Evolutionary conservation across 2,329 filamentous ascomycete species (phyloP).

Genomic region (Aureobasidium uvarum): DNA sequence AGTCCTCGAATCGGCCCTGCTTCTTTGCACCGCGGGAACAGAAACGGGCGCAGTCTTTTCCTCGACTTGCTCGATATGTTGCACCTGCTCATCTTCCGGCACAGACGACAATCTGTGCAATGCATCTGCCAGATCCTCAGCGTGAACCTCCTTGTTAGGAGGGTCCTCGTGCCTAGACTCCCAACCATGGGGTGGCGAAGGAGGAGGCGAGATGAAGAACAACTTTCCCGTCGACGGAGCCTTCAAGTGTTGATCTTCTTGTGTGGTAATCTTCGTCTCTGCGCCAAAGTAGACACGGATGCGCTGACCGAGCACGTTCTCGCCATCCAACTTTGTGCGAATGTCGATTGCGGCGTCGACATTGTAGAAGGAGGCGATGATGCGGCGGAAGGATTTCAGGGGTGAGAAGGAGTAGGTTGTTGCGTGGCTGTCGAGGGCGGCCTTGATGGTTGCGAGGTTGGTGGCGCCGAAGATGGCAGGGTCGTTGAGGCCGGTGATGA

Average conservation of each 20-base stretch:
- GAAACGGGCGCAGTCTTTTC: constrained; percentile 1
- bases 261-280: constrained; percentile 49
- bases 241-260: constrained; percentile 48
- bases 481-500: constrained; percentile 77
- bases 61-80: not conserved
- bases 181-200: constrained; percentile 64
- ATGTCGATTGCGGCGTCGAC: constrained; percentile 68
- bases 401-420: constrained; percentile 75
- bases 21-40: constrained; percentile 26
- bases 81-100: constrained; percentile 5
- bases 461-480: constrained; percentile 70
- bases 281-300: constrained; percentile 64
- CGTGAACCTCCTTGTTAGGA: constrained; percentile 65
- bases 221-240: constrained; percentile 60
- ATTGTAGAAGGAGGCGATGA: constrained; percentile 74
- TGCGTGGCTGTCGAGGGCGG: constrained; percentile 67
- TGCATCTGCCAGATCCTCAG: constrained; percentile 59
- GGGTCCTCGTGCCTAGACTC: constrained; percentile 62
- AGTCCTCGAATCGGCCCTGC: constrained; percentile 55
- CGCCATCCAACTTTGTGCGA: constrained; percentile 70
- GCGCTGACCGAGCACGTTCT: constrained; percentile 67
- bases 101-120: constrained; percentile 49
- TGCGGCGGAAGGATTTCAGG: constrained; percentile 77
- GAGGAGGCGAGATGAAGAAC: constrained; percentile 66
- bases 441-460: constrained; percentile 70